Conservation (phyloP, 2,329 filamentous ascomycete species). For the Boeremia lycopersici region DNA sequence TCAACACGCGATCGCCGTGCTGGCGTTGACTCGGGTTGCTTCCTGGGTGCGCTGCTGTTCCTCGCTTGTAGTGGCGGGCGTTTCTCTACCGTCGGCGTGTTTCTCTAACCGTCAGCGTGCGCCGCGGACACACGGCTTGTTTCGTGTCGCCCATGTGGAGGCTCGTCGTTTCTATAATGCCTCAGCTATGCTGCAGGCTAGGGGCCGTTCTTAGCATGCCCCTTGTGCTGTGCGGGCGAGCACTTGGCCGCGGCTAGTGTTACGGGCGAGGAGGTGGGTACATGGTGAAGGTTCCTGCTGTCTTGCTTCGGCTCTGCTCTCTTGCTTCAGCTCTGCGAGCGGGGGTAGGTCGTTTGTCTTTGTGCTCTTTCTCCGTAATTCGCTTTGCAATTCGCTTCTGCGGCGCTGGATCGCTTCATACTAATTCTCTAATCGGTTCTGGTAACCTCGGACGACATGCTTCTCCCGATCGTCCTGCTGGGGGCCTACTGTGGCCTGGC, state of each 20-base stretch:
- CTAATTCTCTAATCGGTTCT: slow-evolving; percentile 20
- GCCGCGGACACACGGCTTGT: slow-evolving; percentile 13
- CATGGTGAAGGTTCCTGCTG: not conserved
- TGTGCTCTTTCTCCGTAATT: slow-evolving; percentile 1
- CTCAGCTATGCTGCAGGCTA: slow-evolving; percentile 28
- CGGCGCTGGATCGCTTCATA: slow-evolving; percentile 30
- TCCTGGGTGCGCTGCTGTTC: too few species aligned
- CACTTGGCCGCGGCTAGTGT: slow-evolving; percentile 12
- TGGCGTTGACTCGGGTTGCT: too few species aligned
- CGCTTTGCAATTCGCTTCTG: slow-evolving; percentile 6
- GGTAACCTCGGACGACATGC: slow-evolving; percentile 23
- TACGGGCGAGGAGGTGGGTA: not conserved
- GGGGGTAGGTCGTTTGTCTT: slow-evolving; percentile 1
- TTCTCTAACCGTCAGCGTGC: slow-evolving; percentile 7
- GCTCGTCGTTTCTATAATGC: slow-evolving; percentile 30
- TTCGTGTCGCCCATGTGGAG: slow-evolving; percentile 21
- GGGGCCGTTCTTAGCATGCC: slow-evolving; percentile 15
- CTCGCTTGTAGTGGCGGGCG: too few species aligned
- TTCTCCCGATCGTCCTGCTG: slow-evolving; percentile 25
- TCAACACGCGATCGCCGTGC: too few species aligned
- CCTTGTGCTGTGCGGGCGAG: slow-evolving; percentile 14
- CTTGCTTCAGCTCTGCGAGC: slow-evolving; percentile 8
- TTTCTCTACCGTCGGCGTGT: too few species aligned
- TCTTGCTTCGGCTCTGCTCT: slow-evolving; percentile 1
- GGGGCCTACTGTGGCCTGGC: slow-evolving; percentile 28